phyloP scores from a whole-genome alignment of 352 stramenopile species.

The Globisporangium apiculatum region DNA sequence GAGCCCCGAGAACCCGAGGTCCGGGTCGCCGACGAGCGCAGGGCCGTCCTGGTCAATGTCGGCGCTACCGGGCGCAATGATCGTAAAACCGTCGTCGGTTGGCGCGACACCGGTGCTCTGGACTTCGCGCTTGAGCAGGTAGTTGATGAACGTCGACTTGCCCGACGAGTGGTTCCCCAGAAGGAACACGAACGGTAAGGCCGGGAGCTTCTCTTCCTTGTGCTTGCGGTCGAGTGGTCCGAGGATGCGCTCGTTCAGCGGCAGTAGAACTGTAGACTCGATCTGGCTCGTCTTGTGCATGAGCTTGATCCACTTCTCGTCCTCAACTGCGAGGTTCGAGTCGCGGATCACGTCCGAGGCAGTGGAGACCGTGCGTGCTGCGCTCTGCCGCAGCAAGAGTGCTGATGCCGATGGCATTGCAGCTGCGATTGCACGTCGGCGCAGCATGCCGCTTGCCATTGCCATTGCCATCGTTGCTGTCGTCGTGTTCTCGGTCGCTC shows the following conservation, averaged over 20 bases:
- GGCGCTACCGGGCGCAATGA: conserved; percentile 94
- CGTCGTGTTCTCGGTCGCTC: no score
- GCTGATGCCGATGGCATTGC: not conserved
- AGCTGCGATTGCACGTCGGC: conserved; percentile 3
- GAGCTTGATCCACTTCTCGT: conserved; percentile 79
- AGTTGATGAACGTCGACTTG: conserved; percentile 99
- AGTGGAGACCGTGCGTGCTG: conserved; percentile 6
- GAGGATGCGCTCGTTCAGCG: conserved; percentile 79
- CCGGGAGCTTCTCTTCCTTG: conserved; percentile 88
- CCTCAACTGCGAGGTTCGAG: conserved; percentile 22
- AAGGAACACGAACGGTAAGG: conserved; percentile 97
- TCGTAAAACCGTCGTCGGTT: conserved; percentile 99
- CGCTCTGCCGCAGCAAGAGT: not conserved
- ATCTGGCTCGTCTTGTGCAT: conserved; percentile 79
- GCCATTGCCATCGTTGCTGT: conserved; percentile 7
- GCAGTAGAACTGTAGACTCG: conserved; percentile 65
- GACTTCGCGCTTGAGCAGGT: conserved; percentile 92
- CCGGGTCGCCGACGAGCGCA: conserved; percentile 93
- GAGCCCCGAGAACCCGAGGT: conserved; percentile 96
- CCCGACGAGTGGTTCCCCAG: conserved; percentile 98
- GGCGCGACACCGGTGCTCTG: conserved; percentile 99
- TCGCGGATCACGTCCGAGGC: conserved; percentile 21
- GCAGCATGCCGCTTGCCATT: conserved; percentile 8
- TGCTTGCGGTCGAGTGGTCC: conserved; percentile 86
- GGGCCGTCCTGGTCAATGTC: conserved; percentile 97